Conservation (phyloP, 2,329 filamentous ascomycete genomes). For the Rhexocercosporidium sp. region DNA sequence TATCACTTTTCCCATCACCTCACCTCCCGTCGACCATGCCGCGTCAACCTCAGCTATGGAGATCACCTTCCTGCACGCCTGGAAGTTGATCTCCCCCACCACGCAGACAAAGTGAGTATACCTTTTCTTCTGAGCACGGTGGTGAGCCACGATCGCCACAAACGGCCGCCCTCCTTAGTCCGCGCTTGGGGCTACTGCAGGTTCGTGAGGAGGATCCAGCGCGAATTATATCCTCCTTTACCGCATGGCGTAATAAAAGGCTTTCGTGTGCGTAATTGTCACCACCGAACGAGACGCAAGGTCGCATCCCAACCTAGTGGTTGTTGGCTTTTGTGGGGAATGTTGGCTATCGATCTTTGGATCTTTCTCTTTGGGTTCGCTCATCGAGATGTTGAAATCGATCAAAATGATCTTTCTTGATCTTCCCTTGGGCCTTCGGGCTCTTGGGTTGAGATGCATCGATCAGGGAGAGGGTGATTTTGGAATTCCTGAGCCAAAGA, state of each 20-base stretch:
- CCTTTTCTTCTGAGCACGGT: background rate
- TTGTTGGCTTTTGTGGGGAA: background rate
- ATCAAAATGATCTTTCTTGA: background rate
- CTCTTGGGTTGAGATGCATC: background rate
- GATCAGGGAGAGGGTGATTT: background rate
- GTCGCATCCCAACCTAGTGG: background rate
- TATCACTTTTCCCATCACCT: background rate
- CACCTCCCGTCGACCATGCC: background rate
- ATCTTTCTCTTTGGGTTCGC: background rate
- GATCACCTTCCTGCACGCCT: background rate
- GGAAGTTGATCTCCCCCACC: background rate
- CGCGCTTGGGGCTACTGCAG: background rate
- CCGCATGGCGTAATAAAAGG: background rate
- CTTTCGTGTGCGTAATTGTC: background rate
- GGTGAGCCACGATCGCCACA: background rate
- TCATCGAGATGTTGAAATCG: background rate
- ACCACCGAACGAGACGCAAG: conserved; percentile 1
- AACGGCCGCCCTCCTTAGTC: background rate
- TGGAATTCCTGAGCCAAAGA: background rate
- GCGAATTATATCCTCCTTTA: background rate
- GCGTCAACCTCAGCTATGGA: background rate
- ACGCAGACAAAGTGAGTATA: background rate
- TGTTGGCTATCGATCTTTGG: background rate
- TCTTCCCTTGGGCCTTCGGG: background rate
- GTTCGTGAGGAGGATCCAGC: background rate